Evolutionary conservation across 305 asterid species (phyloP), one percentile per base, ranked within the genome.

Genomic region (Rubia peregrina): DNA sequence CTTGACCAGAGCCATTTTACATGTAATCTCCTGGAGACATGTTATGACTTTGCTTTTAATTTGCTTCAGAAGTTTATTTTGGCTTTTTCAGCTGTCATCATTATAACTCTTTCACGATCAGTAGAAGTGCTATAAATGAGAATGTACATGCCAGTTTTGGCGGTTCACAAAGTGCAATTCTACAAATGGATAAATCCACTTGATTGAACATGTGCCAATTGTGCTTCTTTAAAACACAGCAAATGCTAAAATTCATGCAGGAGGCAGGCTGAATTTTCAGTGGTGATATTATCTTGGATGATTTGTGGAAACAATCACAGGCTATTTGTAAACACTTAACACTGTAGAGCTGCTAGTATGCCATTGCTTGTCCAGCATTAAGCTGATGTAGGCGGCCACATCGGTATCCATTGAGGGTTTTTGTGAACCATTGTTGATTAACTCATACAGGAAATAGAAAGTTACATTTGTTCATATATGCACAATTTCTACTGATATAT

Each of bases 61-160:
- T 21, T 71, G 3, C 21, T 48, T 22, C 41, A 1, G 44, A 13
- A 16, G 33, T 65, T 65, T 55, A 17, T 56, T 60, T 72, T 17
- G 48, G 43, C 24, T 0, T 48, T 33, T 73, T 56, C 40, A 17
- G 67, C 30, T 73, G 64, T 24, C n/a, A 43, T 65, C 60, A 36
- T 19, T 16, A 4, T 42, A 36, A 41, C 61, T 40, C 61, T 40
- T 38, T 33, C 40, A 46, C 51, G 30, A 55, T 33, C 9, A 38
- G 55, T 42, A 26, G 56, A 51, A 71, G 36, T 59, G 21, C 60
- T 41, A 33, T 36, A 21, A 61, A 12, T 22, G 72, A 57, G 55
- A 16, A 36, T 13, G 7, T 0, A 26, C 24, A 24, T 41, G 59
- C 9, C 0, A 2, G 26, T 44, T 33, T 56, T 1, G 24, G 61